Evolutionary conservation across 441 rosid species (phyloP).

Genomic region (Jatropha multifida): DNA sequence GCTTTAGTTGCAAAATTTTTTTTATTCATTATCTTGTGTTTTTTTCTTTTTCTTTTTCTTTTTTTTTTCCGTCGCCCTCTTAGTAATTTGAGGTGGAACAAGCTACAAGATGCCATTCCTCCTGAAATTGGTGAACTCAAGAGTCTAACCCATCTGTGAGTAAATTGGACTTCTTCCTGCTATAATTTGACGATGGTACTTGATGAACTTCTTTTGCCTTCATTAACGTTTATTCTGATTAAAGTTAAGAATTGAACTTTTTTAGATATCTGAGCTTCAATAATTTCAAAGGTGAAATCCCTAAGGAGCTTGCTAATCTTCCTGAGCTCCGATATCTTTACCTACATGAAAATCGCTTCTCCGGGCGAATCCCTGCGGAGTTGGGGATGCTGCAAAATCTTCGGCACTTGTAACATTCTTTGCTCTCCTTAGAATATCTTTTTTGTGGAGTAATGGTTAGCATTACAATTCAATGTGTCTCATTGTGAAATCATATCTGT

Average conservation of each 20-base stretch:
- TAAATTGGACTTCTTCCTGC: background rate
- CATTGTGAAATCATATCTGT: slow-evolving; percentile 13
- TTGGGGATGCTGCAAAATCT: slow-evolving; percentile 79
- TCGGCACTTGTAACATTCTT: slow-evolving; percentile 68
- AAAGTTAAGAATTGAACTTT: slow-evolving; percentile 14
- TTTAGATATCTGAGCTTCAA: slow-evolving; percentile 89
- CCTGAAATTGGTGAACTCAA: slow-evolving; percentile 90
- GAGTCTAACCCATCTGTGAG: slow-evolving; percentile 88
- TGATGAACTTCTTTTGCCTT: background rate
- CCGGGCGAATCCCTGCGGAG: slow-evolving; percentile 85
- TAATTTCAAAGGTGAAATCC: slow-evolving; percentile 94
- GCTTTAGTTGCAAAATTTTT: background rate
- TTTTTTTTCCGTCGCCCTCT: background rate
- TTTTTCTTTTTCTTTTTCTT: background rate
- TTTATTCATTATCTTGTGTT: background rate
- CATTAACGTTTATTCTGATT: background rate
- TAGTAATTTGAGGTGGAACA: slow-evolving; percentile 97
- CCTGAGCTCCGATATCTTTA: slow-evolving; percentile 91
- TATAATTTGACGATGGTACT: background rate
- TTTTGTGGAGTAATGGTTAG: background rate
- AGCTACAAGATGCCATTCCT: slow-evolving; percentile 91
- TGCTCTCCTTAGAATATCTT: slow-evolving; percentile 1
- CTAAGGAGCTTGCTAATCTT: slow-evolving; percentile 81
- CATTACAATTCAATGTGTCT: slow-evolving; percentile 2
- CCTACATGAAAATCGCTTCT: slow-evolving; percentile 90